Evolutionary conservation across 805 yeast genomes (phyloP).

Genomic region (Kuraishia borneana): DNA sequence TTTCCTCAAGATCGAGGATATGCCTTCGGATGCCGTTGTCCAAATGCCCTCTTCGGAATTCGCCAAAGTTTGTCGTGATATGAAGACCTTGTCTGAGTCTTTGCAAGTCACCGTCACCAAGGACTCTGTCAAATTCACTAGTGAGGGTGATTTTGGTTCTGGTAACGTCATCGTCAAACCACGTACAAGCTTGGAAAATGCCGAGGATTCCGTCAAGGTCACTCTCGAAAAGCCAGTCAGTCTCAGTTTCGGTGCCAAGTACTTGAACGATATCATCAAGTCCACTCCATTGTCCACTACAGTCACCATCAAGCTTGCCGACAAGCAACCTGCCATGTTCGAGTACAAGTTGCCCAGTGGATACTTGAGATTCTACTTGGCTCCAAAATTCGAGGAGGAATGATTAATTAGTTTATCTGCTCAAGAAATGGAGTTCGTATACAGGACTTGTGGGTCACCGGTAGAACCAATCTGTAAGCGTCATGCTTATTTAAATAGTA

Average conservation of each 20-base stretch:
- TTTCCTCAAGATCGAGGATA: constrained; percentile 84
- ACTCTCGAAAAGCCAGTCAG: constrained; percentile 80
- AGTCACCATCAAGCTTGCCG: constrained; percentile 79
- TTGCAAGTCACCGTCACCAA: constrained; percentile 79
- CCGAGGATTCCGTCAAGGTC: constrained; percentile 65
- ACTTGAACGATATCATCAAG: constrained; percentile 83
- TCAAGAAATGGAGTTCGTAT: constrained; percentile 43
- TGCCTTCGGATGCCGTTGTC: constrained; percentile 80
- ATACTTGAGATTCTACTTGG: constrained; percentile 87
- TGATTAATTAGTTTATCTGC: constrained; percentile 30
- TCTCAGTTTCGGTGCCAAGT: constrained; percentile 84
- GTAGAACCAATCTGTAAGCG: constrained; percentile 79
- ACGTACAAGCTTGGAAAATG: constrained; percentile 65
- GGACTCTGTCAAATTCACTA: constrained; percentile 79
- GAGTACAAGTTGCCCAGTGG: constrained; percentile 91
- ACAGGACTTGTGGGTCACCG: constrained; percentile 53
- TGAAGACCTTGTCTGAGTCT: constrained; percentile 79
- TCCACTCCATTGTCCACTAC: constrained; percentile 70
- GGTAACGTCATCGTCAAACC: constrained; percentile 86
- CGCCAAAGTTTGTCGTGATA: constrained; percentile 81
- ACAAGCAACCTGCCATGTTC: constrained; percentile 86
- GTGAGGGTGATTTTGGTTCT: constrained; percentile 87
- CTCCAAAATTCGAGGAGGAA: constrained; percentile 95
- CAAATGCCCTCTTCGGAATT: constrained; percentile 84
- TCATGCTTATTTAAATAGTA: constrained; percentile 91